Base-by-base conservation (phyloP, 2,329 filamentous ascomycete species). In the Fusarium buharicum region DNA sequence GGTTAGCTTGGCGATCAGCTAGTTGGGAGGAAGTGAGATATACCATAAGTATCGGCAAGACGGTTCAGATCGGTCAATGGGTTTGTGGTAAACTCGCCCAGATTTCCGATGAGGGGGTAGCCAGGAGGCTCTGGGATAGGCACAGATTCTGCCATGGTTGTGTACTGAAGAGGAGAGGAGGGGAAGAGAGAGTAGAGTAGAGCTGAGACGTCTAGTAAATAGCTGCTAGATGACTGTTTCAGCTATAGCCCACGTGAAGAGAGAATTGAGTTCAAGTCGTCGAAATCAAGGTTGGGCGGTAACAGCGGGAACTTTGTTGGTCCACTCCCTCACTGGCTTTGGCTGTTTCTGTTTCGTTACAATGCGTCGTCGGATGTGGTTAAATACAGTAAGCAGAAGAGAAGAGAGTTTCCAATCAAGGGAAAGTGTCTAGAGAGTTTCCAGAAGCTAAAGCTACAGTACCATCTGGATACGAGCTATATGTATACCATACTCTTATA, bases 41-140 rank as follows among this genome's bases (percentile, higher is more conserved):
- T 70, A 88, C 88, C 89, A 75, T 91, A 90, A 56, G 82, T 85
- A 36, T 90, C 84, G 20, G 86, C 84, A 44, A 92, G 76, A 11
- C 82, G 78, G 6, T 74, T 71, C 17, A 90, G 73, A 20, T 86
- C 86, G 18, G 80, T 75, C 3, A 85, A 71, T 0, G 88, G 84
- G n/a, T 83, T 81, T 0, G 80, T 74, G 55, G 89, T 84, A 60
- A 93, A 82, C 62, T 90, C 86, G 50, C 78, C 76, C 27, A 89
- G 71, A 66, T 92, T 90, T 24, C 90, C 89, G 20, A 92, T 61
- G 22, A 92, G 73, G 1, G 88, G 89, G 52, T 89, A 77, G 3
- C 85, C 86, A 50, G 80, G 81, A 22, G 89, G 89, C 41, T 85
- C 82, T 2, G 89, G 88, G 49, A 92, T 89, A 3, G 82, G 78